Evolutionary conservation across 768 basidiomycete species (phyloP), one percentile per base, ranked within the genome.

Genomic region (Leccinellum luteum): DNA sequence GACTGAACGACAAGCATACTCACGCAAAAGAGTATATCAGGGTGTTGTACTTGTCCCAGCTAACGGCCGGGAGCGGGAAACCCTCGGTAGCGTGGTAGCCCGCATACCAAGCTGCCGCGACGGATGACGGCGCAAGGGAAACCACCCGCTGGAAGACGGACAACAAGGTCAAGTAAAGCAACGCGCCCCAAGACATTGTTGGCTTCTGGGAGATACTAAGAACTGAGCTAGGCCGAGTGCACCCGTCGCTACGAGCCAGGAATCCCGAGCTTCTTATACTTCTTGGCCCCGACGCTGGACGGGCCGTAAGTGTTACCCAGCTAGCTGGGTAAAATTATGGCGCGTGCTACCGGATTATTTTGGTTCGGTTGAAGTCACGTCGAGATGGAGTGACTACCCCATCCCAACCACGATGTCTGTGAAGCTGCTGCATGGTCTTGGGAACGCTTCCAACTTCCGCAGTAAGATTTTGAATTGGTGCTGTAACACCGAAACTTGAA

Each of bases 11-110:
- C 0, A 9, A 28, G 27, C 17, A 7, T 9, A 67, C 76, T 71
- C 62, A 76, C 77, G 84, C 87, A 63, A 89, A 90, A 0, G 87
- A 76, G 69, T 87, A 89, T n/a, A 80, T 83, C 45, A 87, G 59
- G 19, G 81, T 77, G 6, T 81, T 87, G 67, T 88, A 89, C 70
- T 86, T 87, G 19, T 73, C 71, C 87, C 87, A 89, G 59, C 76
- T 81, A 58, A 89, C 73, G n/a, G 78, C 74, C 6, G 75, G 74
- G 13, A 85, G 71, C 3, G 84, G 76, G 62, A 84, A 85, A 0
- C 76, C 75, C 25, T 72, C 65, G 14, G 67, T 69, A n/a, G 79
- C 76, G 64, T 87, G 83, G 80, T 80, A 89, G 38, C 83, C 82
- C n/a, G 85, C 80, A 61, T 80, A 88, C 86, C 87, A 89, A 9